Percentiles rank a stretch among this genome's conserved stretches.
phyloP scores from a whole-genome alignment of 2,329 filamentous ascomycete genomes.

The Boeremia lycopersici region DNA sequence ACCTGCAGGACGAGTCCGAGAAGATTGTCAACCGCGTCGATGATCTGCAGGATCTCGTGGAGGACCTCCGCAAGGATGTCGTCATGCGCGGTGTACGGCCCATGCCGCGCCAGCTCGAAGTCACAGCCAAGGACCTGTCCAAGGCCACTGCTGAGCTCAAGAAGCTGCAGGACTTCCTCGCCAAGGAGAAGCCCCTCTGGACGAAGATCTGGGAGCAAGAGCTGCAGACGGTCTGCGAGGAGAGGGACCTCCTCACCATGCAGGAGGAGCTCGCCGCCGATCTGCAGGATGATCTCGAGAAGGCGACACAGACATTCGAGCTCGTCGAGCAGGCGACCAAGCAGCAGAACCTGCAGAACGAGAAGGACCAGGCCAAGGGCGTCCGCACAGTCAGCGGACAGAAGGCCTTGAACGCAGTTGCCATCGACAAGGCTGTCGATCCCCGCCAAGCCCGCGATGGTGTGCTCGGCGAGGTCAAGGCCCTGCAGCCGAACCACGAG shows the following conservation, averaged over 20 bases:
- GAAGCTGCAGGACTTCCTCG: constrained; percentile 92
- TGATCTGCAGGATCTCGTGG: constrained; percentile 94
- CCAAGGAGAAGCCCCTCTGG: constrained; percentile 92
- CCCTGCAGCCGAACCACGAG: constrained; percentile 93
- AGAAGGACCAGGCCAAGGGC: constrained; percentile 57
- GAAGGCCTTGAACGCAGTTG: constrained; percentile 42
- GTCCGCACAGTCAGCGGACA: constrained; percentile 57
- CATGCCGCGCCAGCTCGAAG: constrained; percentile 85
- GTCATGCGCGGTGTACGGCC: constrained; percentile 91
- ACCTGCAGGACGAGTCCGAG: constrained; percentile 85
- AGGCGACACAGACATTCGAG: constrained; percentile 89
- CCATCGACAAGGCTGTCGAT: constrained; percentile 62
- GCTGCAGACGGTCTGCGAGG: constrained; percentile 92
- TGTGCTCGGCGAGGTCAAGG: constrained; percentile 89
- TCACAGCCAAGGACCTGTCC: constrained; percentile 85
- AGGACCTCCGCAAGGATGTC: constrained; percentile 96
- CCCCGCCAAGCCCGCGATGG: constrained; percentile 86
- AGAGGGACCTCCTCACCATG: constrained; percentile 91
- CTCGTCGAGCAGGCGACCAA: constrained; percentile 98
- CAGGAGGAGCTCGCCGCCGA: constrained; percentile 95
- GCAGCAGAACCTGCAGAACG: constrained; percentile 84
- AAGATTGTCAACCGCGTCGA: constrained; percentile 90
- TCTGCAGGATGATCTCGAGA: constrained; percentile 91
- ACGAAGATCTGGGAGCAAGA: constrained; percentile 99
- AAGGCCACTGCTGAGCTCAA: constrained; percentile 83